Base-by-base conservation (phyloP, 495 filamentous ascomycete species). In the Cercophora sp. region DNA sequence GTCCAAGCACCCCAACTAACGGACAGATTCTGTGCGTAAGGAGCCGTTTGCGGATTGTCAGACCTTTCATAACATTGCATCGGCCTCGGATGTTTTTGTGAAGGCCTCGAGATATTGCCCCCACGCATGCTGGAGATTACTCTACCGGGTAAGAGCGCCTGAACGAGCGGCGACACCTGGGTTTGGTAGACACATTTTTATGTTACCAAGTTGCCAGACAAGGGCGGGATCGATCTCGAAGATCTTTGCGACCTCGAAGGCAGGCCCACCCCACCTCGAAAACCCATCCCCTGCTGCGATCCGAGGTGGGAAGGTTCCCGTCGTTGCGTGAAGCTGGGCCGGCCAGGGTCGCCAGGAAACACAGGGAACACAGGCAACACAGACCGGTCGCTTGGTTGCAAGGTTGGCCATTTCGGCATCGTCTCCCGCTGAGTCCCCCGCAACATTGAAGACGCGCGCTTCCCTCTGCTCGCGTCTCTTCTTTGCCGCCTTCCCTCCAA, bases 381-480 rank as follows among this genome's bases (percentile, higher is more conserved):
- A 32, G 25, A 25, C 15, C 22, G 15, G 39, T 41, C 59, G 56
- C 59, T 59, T 59, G 56, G 6, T 55, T 61, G 59, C 52, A 56
- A 51, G 51, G 40, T 53, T 48, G 54, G 51, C 8, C 40, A 20
- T 32, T 54, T 51, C 46, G 51, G 56, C 44, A 48, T 54, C 50
- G 51, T 57, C 49, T 46, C 55, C 53, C 44, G 53, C 54, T 57
- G n/a, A n/a, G n/a, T n/a, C n/a, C 51, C 44, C n/a, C 23, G 13
- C 37, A 41, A 18, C n/a, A 41, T 18, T 13, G 16, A 51, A 68
- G 67, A 70, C 66, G 66, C 66, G 66, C 67, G 65, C 63, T 70
- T 69, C 64, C 42, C 55, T 52, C 53, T 42, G 64, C 60, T 66
- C 62, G 66, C 63, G 64, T 65, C 56, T 67, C 60, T 67, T 61